Evolutionary conservation across 306 rosid species (phyloP), one percentile per base, ranked within the genome.

Genomic region (Albizia julibrissin): DNA sequence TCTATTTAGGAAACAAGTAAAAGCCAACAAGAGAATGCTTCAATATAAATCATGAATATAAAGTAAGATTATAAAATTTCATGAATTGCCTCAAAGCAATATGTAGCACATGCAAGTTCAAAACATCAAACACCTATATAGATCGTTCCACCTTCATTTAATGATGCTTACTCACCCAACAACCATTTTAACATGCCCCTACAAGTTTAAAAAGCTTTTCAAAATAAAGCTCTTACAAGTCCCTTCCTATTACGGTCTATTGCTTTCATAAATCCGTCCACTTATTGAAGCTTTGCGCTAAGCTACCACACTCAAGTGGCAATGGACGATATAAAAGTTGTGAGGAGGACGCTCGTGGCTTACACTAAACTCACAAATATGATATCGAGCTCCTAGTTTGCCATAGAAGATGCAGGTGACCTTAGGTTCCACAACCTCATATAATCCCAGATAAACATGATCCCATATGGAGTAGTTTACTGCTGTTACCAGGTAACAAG

Each of bases 341-440:
- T 5, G 70, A 46, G 15, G 21, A 15, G 58, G 27, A 50, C 11
- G 78, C 21, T 61, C 33, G 22, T 26, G 54, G 52, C 78, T 68
- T 56, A 1, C 59, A 13, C 58, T 24, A 56, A 43, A 71, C 22
- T 59, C 29, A 22, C 50, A 79, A 34, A 56, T 74, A 69, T 12
- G 13, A 68, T 22, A 49, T 47, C 52, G 24, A 78, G 37, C 52
- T 49, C 40, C 67, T 18, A 54, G 8, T 49, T 8, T 1, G 44
- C 47, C 62, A 77, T 56, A 59, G 70, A 46, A 77, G 33, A 44
- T 39, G 27, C 24, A 13, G 34, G n/a, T 33, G 49, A 18, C 33
- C 27, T 27, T n/a, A 77, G 77, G 42, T 27, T 62, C 37, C 11
- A 24, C 69, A 78, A 72, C 40, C 75, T 58, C 18, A 72, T 33